Base-by-base conservation (phyloP, 2,329 filamentous ascomycete genomes). In the Scolecobasidium constrictum region DNA sequence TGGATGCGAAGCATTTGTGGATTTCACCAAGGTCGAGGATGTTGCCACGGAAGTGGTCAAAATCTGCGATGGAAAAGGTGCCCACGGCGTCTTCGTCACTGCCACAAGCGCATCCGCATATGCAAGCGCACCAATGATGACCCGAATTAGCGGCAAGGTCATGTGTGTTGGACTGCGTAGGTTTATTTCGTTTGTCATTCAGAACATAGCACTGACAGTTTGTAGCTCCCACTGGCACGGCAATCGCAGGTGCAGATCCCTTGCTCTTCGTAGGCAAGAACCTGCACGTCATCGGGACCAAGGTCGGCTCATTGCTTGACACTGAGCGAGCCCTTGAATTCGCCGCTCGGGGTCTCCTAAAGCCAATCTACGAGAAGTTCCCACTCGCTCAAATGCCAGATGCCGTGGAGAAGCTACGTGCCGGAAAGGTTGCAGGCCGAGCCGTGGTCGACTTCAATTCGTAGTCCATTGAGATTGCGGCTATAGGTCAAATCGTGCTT, bases 391-490 rank as follows among this genome's bases (percentile, higher is more conserved):
- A 62, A 31, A 61, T 74, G 35, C 56, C 71, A 13, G 70, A 75
- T 48, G 69, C 65, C n/a, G 67, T 75, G 17, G 62, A 72, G 50
- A 67, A 67, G 49, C 50, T 75, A 49, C 59, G 60, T 42, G 59
- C 58, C 31, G 71, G 70, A 1, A 60, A 75, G 49, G 63, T 75
- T 35, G 67, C 70, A 5, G 72, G 72, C 2, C 56, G 71, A 15
- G 65, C 71, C 35, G 71, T 75, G 11, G 62, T 75, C 15, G 67
- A 73, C 50, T 75, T 75, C 49, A 71, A 74, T 33, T 19, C 23
- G 5, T 47, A 41, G 31, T 9, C 26, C n/a, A n/a, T n/a, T n/a
- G n/a, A n/a, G n/a, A n/a, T n/a, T n/a, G n/a, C n/a, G n/a, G n/a
- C n/a, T n/a, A n/a, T n/a, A n/a, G n/a, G n/a, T n/a, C n/a, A n/a